Conservation (phyloP, 202 grass and related monocot genomes). For the Musa balbisiana region DNA sequence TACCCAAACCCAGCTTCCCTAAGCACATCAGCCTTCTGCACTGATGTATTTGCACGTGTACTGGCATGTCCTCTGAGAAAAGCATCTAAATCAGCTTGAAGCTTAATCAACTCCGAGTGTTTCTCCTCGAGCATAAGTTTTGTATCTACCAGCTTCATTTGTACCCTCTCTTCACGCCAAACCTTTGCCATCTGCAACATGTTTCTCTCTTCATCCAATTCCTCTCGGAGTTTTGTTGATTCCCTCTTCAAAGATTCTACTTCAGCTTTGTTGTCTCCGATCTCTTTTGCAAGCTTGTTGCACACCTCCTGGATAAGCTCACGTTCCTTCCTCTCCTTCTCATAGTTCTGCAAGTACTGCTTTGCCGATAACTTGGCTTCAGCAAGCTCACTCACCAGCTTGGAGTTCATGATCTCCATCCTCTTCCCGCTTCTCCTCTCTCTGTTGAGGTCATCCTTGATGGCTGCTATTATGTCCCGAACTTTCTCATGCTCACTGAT, state of each 20-base stretch:
- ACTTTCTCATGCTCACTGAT: constrained; percentile 1
- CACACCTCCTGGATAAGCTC: constrained; percentile 1
- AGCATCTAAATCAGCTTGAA: background rate
- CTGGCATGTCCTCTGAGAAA: background rate
- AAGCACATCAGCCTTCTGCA: background rate
- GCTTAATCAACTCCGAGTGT: background rate
- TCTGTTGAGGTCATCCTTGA: constrained; percentile 10
- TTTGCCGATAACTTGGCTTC: background rate
- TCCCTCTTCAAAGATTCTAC: background rate
- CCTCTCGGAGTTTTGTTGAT: constrained; percentile 1
- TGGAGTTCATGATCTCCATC: background rate
- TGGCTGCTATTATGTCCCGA: background rate
- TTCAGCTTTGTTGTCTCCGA: constrained; percentile 9
- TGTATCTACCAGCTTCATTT: constrained; percentile 8
- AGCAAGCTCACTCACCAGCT: constrained; percentile 2
- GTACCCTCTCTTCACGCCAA: constrained; percentile 13
- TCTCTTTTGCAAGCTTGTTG: background rate
- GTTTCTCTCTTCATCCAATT: constrained; percentile 9
- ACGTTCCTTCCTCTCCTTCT: constrained; percentile 14
- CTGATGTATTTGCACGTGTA: background rate
- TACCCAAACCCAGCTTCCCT: background rate
- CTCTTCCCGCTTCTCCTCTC: background rate
- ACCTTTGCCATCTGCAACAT: constrained; percentile 13
- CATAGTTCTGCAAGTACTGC: background rate
- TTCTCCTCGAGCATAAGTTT: constrained; percentile 5